phyloP scores from a whole-genome alignment of 2,329 filamentous ascomycete species.

The Colletotrichum tofieldiae region DNA sequence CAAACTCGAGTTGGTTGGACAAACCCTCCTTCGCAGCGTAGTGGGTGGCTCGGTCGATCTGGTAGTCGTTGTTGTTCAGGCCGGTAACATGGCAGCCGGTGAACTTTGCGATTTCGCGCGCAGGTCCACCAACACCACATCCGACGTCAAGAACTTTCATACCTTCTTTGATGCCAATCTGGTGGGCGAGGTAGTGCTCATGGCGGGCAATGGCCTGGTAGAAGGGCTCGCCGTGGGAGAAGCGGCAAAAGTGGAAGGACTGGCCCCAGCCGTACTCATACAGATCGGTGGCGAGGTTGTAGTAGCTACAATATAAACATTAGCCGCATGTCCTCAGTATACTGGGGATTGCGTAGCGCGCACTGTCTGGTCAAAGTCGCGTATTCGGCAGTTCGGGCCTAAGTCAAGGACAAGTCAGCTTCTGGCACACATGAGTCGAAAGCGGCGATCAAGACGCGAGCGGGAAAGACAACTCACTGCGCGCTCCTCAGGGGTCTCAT shows the following conservation, averaged over 20 bases:
- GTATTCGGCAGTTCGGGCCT: conserved; percentile 86
- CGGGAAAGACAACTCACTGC: conserved; percentile 66
- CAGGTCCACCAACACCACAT: conserved; percentile 95
- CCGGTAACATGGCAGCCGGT: conserved; percentile 88
- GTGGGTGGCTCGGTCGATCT: conserved; percentile 87
- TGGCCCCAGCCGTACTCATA: conserved; percentile 97
- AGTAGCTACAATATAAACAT: conserved; percentile 74
- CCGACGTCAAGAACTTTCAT: conserved; percentile 95
- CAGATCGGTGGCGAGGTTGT: conserved; percentile 91
- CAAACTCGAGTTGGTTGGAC: conserved; percentile 81
- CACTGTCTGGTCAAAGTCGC: conserved; percentile 90
- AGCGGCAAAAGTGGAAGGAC: conserved; percentile 96
- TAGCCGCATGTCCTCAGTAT: conserved; percentile 1
- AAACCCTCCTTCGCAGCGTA: conserved; percentile 87
- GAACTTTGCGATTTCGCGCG: conserved; percentile 94
- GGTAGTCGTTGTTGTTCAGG: conserved; percentile 98
- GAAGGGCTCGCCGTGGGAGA: conserved; percentile 87
- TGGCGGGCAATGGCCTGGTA: conserved; percentile 91
- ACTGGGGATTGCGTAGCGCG: conserved; percentile 47
- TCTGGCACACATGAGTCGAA: not conserved
- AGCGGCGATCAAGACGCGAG: conserved; percentile 24
- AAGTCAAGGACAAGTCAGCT: conserved; percentile 41
- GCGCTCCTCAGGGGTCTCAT: conserved; percentile 82
- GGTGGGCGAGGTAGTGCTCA: conserved; percentile 93
- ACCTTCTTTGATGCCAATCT: conserved; percentile 83